phyloP scores from a whole-genome alignment of 768 basidiomycete genomes.

The Leccinum aurantiacum region DNA sequence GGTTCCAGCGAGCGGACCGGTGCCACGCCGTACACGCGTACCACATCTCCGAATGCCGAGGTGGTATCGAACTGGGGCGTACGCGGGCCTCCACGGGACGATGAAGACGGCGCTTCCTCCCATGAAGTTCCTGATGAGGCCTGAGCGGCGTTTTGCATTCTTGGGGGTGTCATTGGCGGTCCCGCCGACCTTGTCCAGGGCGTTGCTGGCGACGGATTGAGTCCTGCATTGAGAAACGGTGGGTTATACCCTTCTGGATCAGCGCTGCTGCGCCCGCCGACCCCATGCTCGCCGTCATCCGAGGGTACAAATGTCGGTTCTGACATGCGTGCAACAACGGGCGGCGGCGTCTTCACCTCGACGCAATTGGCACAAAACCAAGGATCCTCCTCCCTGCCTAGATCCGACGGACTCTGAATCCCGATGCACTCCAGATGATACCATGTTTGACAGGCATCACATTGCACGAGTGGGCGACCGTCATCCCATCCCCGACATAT shows the following conservation, averaged over 20 bases:
- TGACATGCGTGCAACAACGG: constrained; percentile 28
- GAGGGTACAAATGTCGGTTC: constrained; percentile 74
- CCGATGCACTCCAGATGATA: constrained; percentile 82
- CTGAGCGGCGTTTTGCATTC: constrained; percentile 26
- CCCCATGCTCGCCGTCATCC: constrained; percentile 42
- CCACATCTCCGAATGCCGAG: constrained; percentile 35
- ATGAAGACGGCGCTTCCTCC: constrained; percentile 41
- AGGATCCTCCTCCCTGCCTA: constrained; percentile 75
- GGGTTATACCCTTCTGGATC: constrained; percentile 48
- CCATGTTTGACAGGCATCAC: constrained; percentile 78
- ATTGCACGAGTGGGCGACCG: constrained; percentile 77
- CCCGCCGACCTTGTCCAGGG: constrained; percentile 43
- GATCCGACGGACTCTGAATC: constrained; percentile 57
- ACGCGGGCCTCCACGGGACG: constrained; percentile 52
- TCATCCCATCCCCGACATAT: constrained; percentile 68
- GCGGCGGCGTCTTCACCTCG: constrained; percentile 42
- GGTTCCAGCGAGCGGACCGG: constrained; percentile 39
- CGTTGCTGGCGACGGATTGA: constrained; percentile 57
- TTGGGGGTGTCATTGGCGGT: constrained; percentile 52
- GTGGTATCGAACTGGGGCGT: constrained; percentile 47
- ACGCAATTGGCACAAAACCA: constrained; percentile 72
- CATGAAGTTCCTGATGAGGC: constrained; percentile 42
- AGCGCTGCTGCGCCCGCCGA: not conserved
- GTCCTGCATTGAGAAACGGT: constrained; percentile 54
- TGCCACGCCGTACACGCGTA: constrained; percentile 39